Base-by-base conservation (phyloP, 2,329 filamentous ascomycete genomes). In the Nakataea oryzae region DNA sequence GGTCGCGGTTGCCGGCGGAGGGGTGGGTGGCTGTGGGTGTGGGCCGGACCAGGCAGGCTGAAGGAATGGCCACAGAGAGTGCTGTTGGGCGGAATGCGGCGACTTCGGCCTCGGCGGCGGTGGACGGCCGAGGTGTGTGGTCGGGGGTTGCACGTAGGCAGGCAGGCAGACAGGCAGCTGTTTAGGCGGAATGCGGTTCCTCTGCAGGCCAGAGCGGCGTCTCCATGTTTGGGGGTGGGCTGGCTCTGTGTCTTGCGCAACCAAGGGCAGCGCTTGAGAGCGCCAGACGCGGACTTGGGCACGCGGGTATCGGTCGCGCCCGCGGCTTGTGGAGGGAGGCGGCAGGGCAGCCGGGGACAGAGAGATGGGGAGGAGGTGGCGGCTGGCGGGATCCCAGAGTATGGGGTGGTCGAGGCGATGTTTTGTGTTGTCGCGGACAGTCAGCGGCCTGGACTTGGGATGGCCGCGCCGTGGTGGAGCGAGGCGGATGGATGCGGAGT, bases 161-260 rank as follows among this genome's bases (percentile, higher is more conserved):
- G 2, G n/a, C n/a, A n/a, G n/a, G n/a, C n/a, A n/a, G n/a, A n/a
- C n/a, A n/a, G 21, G 27, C 5, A 27, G 13, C 54, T 27, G 32
- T 28, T 60, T 41, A 60, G 17, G 58, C 24, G 58, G 41, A 50
- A 60, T 54, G 58, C 27, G 41, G 28, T 60, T 60, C 58, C 41
- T 60, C 54, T 60, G n/a, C 17, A 60, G 17, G 21, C 27, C 17
- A 41, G 24, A 41, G 41, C 32, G 28, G 58, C 41, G 41, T 60
- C 58, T 60, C 58, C 58, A 60, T 60, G 58, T 60, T 59, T 60
- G 58, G 21, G n/a, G 21, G 21, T 54, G 12, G 47, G 24, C 21
- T 60, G 41, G 47, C 41, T 9, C 11, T 56, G 26, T 11, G 26
- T 28, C 41, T 50, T n/a, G 41, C 41, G 41, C 41, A 50, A n/a